Percentiles rank a stretch among this genome's conserved stretches.
Conservation (phyloP, 371 early-diverging fungal species). For the Mucor saturninus region DNA sequence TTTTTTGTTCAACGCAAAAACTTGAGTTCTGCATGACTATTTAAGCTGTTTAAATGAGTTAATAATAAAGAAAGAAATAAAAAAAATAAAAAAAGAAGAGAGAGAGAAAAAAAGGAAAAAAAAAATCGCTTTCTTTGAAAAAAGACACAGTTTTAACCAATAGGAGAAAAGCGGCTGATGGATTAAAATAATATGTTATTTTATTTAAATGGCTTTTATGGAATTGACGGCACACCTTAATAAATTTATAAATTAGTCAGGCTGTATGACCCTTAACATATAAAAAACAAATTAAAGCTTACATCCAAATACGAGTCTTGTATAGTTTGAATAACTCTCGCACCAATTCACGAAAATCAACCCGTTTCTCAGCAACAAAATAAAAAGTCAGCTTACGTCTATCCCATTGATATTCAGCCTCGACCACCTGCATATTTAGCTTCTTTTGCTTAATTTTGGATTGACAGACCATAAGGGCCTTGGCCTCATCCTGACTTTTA, state of each 20-base stretch:
- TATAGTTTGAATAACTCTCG: constrained; percentile 98
- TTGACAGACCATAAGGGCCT: constrained; percentile 89
- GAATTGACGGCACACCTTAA: constrained; percentile 33
- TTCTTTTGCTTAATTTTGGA: constrained; percentile 87
- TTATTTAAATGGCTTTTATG: constrained; percentile 9
- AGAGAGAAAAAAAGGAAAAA: constrained; percentile 2
- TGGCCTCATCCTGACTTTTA: constrained; percentile 90
- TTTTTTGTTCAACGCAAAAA: constrained; percentile 7
- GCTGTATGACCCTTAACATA: not conserved
- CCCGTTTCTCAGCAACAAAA: constrained; percentile 93
- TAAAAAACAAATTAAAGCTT: constrained; percentile 34
- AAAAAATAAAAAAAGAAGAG: not conserved
- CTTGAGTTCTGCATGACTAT: constrained; percentile 22
- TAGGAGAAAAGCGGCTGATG: not conserved
- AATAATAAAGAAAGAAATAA: constrained; percentile 7
- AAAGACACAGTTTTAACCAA: constrained; percentile 1
- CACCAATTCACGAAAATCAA: constrained; percentile 99
- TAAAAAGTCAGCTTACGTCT: constrained; percentile 97
- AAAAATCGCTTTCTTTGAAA: not conserved
- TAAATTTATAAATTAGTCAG: not conserved
- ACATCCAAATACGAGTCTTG: constrained; percentile 99
- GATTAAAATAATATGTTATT: not conserved
- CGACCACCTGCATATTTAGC: constrained; percentile 94
- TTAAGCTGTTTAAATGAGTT: not conserved
- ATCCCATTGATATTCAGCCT: constrained; percentile 99